Conservation (phyloP, 2,329 filamentous ascomycete genomes). For the Furcasterigmium furcatum region DNA sequence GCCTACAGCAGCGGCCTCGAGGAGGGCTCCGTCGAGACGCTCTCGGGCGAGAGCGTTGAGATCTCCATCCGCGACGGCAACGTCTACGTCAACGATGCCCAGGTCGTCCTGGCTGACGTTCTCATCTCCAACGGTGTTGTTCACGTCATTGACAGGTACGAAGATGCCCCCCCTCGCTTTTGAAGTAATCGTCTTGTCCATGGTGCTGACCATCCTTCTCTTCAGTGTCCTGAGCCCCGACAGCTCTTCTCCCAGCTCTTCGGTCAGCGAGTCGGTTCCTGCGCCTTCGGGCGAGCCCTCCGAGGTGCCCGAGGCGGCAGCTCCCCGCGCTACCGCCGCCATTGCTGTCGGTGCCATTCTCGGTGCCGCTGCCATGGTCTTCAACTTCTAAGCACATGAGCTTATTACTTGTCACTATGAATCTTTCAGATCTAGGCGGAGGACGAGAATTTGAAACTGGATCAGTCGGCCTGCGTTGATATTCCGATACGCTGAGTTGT, state of each 20-base stretch:
- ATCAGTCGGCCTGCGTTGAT: too few relatives aligned
- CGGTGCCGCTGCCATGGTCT: constrained; percentile 33
- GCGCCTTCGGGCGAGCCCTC: constrained; percentile 34
- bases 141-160: constrained; percentile 54
- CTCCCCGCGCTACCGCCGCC: constrained; percentile 27
- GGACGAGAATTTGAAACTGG: too few relatives aligned
- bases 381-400: constrained; percentile 10
- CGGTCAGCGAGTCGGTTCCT: constrained; percentile 37
- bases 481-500: too few relatives aligned
- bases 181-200: background rate
- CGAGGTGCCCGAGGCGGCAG: constrained; percentile 23
- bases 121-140: constrained; percentile 52
- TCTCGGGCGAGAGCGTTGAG: constrained; percentile 25
- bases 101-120: constrained; percentile 42
- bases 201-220: background rate
- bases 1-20: constrained; percentile 18
- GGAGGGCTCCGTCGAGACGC: constrained; percentile 5
- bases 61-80: constrained; percentile 20
- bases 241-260: constrained; percentile 37
- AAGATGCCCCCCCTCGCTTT: constrained; percentile 5
- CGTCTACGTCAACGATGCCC: constrained; percentile 24
- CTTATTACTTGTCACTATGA: too few relatives aligned
- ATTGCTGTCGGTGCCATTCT: constrained; percentile 43
- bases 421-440: too few relatives aligned
- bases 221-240: constrained; percentile 56